A percentile compares a stretch with the other conserved stretches of the same genome.
Conservation (phyloP, 768 basidiomycete genomes). For the Rossbeevera mucosa region DNA sequence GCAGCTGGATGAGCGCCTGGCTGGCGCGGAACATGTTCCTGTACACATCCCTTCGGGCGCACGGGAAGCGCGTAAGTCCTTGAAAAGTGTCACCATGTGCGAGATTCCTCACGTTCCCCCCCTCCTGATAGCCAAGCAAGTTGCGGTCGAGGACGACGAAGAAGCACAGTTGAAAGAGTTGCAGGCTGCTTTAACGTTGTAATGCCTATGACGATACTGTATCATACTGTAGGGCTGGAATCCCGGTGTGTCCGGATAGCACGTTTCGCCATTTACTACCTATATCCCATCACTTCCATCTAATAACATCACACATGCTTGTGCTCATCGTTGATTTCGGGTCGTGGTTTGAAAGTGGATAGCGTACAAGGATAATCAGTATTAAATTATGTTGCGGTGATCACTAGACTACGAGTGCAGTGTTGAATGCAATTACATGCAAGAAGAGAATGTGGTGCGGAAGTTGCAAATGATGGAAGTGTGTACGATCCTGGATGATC, state of each 20-base stretch:
- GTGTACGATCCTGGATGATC: constrained; percentile 17
- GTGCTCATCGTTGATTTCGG: constrained; percentile 20
- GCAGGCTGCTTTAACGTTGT: constrained; percentile 87
- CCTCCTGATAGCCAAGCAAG: constrained; percentile 26
- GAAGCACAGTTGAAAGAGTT: constrained; percentile 83
- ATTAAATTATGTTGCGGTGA: constrained; percentile 35
- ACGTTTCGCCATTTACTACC: constrained; percentile 29
- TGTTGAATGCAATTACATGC: constrained; percentile 26
- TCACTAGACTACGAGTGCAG: constrained; percentile 27
- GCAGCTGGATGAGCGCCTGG: constrained; percentile 77
- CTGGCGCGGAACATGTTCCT: constrained; percentile 85
- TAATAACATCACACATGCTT: constrained; percentile 25
- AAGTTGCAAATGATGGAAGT: constrained; percentile 25
- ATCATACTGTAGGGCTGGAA: constrained; percentile 7
- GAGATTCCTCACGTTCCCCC: constrained; percentile 4
- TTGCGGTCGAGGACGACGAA: constrained; percentile 81
- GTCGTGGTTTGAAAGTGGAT: constrained; percentile 23
- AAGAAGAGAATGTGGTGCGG: constrained; percentile 20
- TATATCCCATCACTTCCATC: constrained; percentile 30
- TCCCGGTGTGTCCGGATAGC: constrained; percentile 10
- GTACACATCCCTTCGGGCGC: constrained; percentile 71
- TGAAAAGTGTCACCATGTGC: background rate
- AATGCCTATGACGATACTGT: constrained; percentile 20
- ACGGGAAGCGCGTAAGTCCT: constrained; percentile 47
- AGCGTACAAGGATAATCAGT: constrained; percentile 36